phyloP scores from a whole-genome alignment of 2,329 filamentous ascomycete species.

The Alternaria triticina region DNA sequence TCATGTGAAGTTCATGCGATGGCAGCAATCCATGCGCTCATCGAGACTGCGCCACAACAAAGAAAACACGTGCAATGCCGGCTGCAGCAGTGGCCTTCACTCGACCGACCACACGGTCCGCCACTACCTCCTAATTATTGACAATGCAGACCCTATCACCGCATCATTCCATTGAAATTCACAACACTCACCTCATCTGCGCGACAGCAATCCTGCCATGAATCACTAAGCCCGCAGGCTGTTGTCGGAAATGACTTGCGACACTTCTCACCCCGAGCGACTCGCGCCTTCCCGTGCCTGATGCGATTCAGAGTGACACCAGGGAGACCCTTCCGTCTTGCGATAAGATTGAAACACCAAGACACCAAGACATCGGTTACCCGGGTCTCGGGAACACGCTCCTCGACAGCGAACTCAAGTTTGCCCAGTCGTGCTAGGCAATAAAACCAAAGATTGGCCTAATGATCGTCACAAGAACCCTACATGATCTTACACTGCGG shows the following conservation, averaged over 20 bases:
- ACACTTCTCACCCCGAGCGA: neutral
- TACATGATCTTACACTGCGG: neutral
- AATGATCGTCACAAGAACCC: neutral
- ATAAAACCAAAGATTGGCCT: neutral
- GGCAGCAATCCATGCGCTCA: neutral
- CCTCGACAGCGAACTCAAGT: neutral
- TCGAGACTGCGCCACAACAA: neutral
- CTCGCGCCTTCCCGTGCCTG: neutral
- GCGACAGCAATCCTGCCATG: neutral
- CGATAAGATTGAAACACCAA: neutral
- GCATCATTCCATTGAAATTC: neutral
- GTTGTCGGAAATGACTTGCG: neutral
- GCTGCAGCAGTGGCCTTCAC: neutral
- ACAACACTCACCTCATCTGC: neutral
- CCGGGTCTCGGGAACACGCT: neutral
- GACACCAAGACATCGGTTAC: constrained; percentile 4
- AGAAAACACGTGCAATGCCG: constrained; percentile 1
- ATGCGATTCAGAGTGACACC: neutral
- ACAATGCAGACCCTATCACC: neutral
- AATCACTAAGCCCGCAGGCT: constrained; percentile 2
- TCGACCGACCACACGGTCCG: neutral
- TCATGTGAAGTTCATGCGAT: neutral
- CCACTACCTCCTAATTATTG: neutral
- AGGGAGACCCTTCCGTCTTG: constrained; percentile 4
- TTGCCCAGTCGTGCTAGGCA: constrained; percentile 5